A percentile compares a stretch with the other conserved stretches of the same genome.
Evolutionary conservation across 441 rosid genomes (phyloP).

Genomic region (Kokia cookei): DNA sequence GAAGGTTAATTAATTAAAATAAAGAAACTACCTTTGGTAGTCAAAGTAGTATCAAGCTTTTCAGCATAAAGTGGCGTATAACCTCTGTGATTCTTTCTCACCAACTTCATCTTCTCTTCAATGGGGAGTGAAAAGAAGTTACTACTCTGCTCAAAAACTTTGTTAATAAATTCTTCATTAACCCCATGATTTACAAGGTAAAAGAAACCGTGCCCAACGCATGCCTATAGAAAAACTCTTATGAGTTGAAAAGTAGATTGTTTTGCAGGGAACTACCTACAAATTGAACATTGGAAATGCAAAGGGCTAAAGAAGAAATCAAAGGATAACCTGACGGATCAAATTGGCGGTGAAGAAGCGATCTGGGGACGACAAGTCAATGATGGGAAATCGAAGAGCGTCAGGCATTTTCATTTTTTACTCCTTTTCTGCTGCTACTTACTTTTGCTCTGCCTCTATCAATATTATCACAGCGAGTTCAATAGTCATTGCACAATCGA

Average conservation of each 20-base stretch:
- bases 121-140: constrained; percentile 51
- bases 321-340: constrained; percentile 47
- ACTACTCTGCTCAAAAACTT: constrained; percentile 41
- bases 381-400: constrained; percentile 42
- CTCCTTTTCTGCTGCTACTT: neutral
- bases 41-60: constrained; percentile 44
- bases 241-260: neutral
- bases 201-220: constrained; percentile 74
- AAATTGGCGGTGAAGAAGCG: constrained; percentile 35
- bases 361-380: constrained; percentile 45
- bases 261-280: neutral
- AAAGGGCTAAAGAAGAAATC: neutral
- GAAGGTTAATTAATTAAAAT: neutral
- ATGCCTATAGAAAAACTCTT: constrained; percentile 39
- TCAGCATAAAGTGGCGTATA: constrained; percentile 57
- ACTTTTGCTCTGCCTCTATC: neutral
- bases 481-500: too few relatives aligned
- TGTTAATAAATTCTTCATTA: constrained; percentile 31
- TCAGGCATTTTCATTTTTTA: constrained; percentile 9
- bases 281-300: too few relatives aligned
- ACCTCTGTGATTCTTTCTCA: constrained; percentile 49
- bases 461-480: too few relatives aligned
- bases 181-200: constrained; percentile 76
- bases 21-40: constrained; percentile 38
- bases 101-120: constrained; percentile 48